These are phyloP conservation scores for Dactylellina leptospora DNA, from an alignment of 2,329 filamentous ascomycete genomes.

Conservation along the genomic window DNA sequence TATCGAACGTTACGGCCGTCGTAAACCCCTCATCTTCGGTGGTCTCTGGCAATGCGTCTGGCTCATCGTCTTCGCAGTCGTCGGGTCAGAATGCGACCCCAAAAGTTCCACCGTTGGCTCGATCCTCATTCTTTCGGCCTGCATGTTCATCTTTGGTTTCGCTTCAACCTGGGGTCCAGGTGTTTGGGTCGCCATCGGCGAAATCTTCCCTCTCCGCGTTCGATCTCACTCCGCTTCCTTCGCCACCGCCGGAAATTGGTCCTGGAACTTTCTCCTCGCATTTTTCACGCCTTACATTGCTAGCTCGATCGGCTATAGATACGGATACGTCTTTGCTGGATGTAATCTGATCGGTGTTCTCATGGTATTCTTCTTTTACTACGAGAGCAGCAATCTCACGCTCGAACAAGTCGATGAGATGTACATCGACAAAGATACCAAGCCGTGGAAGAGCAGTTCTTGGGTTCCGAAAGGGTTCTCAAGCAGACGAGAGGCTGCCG, in stretches of 20 bases:
- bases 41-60: constrained; percentile 74
- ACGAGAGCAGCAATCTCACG: constrained; percentile 75
- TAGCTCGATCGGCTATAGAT: constrained; percentile 73
- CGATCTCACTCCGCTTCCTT: constrained; percentile 70
- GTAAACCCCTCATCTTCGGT: constrained; percentile 72
- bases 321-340: constrained; percentile 78
- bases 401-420: constrained; percentile 83
- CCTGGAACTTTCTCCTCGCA: constrained; percentile 77
- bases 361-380: constrained; percentile 79
- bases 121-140: constrained; percentile 74
- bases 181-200: constrained; percentile 74
- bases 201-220: constrained; percentile 72
- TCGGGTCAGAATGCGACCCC: constrained; percentile 61
- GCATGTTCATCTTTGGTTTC: constrained; percentile 73
- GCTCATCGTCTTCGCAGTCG: constrained; percentile 71
- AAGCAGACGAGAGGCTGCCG: constrained; percentile 59
- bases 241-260: constrained; percentile 71
- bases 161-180: constrained; percentile 76
- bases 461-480: constrained; percentile 65
- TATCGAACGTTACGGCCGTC: constrained; percentile 74
- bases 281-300: constrained; percentile 86
- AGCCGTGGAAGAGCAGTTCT: constrained; percentile 69
- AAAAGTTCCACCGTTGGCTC: constrained; percentile 63
- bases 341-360: constrained; percentile 73
- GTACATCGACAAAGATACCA: constrained; percentile 71